Percentiles rank a stretch among this genome's conserved stretches.
These are phyloP conservation scores for Sporisorium iseilematis-ciliati DNA, from an alignment of 1,284 basidiomycete genomes.

Conservation along the genomic window DNA sequence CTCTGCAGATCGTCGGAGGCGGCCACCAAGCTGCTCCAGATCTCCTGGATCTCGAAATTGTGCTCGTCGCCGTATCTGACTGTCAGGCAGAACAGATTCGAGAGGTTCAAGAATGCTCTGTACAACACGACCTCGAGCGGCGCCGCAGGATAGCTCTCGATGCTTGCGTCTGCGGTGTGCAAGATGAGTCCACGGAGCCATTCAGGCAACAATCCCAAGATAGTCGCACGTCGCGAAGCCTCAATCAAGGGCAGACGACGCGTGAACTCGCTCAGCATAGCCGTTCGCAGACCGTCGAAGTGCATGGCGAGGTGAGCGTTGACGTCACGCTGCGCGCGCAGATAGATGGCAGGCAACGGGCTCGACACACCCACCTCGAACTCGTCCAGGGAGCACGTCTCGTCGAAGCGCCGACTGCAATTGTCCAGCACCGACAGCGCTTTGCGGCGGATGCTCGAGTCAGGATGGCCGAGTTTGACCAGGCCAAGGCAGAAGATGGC, in stretches of 20 bases:
- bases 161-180: conserved; percentile 26
- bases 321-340: conserved; percentile 82
- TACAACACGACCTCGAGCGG: conserved; percentile 43
- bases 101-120: conserved; percentile 73
- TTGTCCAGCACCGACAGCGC: conserved; percentile 86
- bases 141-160: conserved; percentile 30
- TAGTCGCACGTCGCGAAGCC: conserved; percentile 47
- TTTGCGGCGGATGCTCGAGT: conserved; percentile 77
- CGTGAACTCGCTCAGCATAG: conserved; percentile 81
- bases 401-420: conserved; percentile 69
- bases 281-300: conserved; percentile 79
- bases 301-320: conserved; percentile 84
- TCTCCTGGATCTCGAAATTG: conserved; percentile 83
- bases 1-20: conserved; percentile 73
- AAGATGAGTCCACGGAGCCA: conserved; percentile 58
- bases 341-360: conserved; percentile 80
- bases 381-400: conserved; percentile 35
- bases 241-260: conserved; percentile 78
- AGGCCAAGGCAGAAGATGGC: conserved; percentile 85
- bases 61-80: conserved; percentile 81
- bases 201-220: conserved; percentile 58
- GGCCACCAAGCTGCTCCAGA: conserved; percentile 83
- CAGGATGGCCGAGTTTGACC: conserved; percentile 85
- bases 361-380: conserved; percentile 84
- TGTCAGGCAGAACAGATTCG: conserved; percentile 86